Percentiles rank a stretch among this genome's conserved stretches.
phyloP scores from a whole-genome alignment of 2,329 filamentous ascomycete species.

The Arachnopeziza araneosa region DNA sequence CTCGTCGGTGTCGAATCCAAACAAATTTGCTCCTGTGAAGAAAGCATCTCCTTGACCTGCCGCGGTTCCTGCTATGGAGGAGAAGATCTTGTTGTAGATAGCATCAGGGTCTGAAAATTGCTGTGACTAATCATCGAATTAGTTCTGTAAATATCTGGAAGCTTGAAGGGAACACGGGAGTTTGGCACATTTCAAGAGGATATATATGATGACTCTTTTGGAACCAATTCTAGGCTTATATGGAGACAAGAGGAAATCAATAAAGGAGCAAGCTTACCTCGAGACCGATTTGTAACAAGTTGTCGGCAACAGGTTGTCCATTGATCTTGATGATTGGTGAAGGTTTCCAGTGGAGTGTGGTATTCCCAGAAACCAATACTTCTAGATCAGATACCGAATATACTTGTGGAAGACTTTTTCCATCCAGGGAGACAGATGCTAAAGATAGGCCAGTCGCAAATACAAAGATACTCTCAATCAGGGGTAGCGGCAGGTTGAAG shows the following conservation, averaged over 20 bases:
- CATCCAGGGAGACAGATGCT: conserved; percentile 55
- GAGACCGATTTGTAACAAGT: not conserved
- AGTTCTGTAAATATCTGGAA: too few species aligned
- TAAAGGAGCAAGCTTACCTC: too few species aligned
- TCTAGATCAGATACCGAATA: conserved; percentile 14
- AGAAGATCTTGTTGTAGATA: conserved; percentile 35
- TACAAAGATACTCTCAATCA: not conserved
- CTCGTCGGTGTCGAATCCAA: conserved; percentile 24
- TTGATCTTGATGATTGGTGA: conserved; percentile 49
- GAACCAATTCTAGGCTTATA: too few species aligned
- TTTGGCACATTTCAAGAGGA: too few species aligned
- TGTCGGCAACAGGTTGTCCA: conserved; percentile 42
- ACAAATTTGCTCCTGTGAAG: conserved; percentile 21
- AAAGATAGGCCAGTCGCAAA: conserved; percentile 28
- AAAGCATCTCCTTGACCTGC: conserved; percentile 15
- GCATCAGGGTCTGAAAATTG: conserved; percentile 33
- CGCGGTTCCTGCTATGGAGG: conserved; percentile 6
- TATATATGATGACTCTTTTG: too few species aligned
- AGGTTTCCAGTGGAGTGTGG: conserved; percentile 24
- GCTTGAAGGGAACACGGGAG: too few species aligned
- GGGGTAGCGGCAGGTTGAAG: not conserved
- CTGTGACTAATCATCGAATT: too few species aligned
- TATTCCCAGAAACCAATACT: not conserved
- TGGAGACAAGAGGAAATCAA: too few species aligned
- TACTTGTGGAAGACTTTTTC: conserved; percentile 34